A percentile compares a stretch with the other conserved stretches of the same genome.
phyloP scores from a whole-genome alignment of 1,284 basidiomycete genomes.

The Bothia castanella region DNA sequence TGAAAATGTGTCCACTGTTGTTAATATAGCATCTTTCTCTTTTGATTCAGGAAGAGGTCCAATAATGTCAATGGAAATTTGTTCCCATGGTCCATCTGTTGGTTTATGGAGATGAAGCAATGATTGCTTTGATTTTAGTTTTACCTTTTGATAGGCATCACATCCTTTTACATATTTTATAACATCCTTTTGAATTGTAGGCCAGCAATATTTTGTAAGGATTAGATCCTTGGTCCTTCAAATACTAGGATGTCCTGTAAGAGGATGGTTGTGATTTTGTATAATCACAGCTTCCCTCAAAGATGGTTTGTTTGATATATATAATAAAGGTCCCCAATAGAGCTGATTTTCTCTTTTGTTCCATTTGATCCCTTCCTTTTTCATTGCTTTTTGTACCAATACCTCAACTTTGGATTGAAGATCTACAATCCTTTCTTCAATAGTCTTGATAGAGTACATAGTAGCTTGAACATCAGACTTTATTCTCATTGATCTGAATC shows the following conservation, averaged over 20 bases:
- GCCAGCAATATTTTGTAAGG: background rate
- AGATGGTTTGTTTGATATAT: background rate
- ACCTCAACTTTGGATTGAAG: no score
- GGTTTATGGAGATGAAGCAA: background rate
- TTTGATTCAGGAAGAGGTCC: constrained; percentile 2
- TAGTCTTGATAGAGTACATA: no score
- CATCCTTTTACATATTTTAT: background rate
- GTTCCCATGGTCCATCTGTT: background rate
- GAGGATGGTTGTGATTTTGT: background rate
- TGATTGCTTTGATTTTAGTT: background rate
- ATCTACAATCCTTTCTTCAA: no score
- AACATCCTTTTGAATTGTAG: background rate
- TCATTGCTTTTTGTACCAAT: no score
- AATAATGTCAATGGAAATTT: constrained; percentile 2
- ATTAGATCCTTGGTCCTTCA: background rate
- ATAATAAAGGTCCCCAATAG: no score
- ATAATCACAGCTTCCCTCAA: background rate
- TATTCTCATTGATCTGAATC: no score
- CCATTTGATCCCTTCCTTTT: no score
- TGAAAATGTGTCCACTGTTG: constrained; percentile 36
- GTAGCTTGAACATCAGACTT: no score
- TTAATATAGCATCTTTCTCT: constrained; percentile 36
- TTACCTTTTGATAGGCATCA: background rate
- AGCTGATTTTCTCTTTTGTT: no score
- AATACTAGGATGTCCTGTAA: background rate